Evolutionary conservation across 257 asterid genomes (phyloP), one percentile per base, ranked within the genome.

Genomic region (Eucommia ulmoides): DNA sequence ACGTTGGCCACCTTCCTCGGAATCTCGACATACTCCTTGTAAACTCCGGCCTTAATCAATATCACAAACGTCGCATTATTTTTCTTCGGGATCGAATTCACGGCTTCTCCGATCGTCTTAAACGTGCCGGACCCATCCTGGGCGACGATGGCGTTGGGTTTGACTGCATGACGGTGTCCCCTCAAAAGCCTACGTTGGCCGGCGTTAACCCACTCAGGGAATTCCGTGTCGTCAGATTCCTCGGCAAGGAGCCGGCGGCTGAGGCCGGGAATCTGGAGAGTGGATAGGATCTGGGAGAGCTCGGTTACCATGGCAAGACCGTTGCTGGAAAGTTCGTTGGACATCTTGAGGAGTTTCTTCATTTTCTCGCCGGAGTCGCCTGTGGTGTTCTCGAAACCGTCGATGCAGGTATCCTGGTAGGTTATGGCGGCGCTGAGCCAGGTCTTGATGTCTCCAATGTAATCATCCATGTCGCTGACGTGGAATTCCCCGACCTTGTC

Each of bases 371-470:
- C 84, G 0, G 91, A 64, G 12, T 68, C 77, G 1, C 82, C 81
- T 0, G 82, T 78, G 41, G 84, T 68, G 65, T 79, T 64, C 53
- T 74, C 65, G 35, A 88, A 81, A 9, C 74, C 81, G 22, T 84
- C 92, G 12, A 81, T 20, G 61, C 97, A 88, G 1, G 95, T 73
- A 19, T 79, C 76, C 48, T 81, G 79, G 67, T 72, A 65, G 0
- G 82, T 60, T 1, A 79, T 53, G 20, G 81, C 79, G 2, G 77
- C 95, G 17, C 88, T 75, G 1, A 84, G 77, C 97, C 95, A 88
- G 11, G 81, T 75, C 71, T 72, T 73, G 24, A 84, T 42, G 51
- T 88, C 94, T 17, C 73, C 85, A 0, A 75, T 33, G 41, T 70
- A 57, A 23, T 65, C 62, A 0, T 65, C 53, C 14, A 80, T 33